Base-by-base conservation (phyloP, 2,329 filamentous ascomycete species). In the Cordyceps farinosa region DNA sequence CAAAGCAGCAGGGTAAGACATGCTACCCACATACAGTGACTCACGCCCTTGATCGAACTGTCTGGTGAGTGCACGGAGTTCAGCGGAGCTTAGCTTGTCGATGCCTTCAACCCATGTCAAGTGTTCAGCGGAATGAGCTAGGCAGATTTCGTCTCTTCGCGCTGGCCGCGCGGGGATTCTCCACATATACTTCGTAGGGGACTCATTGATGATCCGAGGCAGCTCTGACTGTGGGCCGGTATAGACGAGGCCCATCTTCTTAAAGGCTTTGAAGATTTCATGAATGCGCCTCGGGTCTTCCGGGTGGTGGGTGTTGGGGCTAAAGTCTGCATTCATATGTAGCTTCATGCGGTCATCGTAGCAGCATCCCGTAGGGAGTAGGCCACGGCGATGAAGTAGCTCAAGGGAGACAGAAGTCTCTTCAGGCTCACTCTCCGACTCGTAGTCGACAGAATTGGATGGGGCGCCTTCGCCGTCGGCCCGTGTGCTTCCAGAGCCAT, bases 341-440 rank as follows among this genome's bases (percentile, higher is more conserved):
- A 96, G 90, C 65, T 95, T 92, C 95, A 99, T 99, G 38, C 94
- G 87, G 63, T 91, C 88, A 77, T 99, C 95, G 73, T 98, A 99
- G 68, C 91, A 94, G 65, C 90, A 87, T 3, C 91, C 91, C 0
- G 90, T 93, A 0, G 89, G 85, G 1, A 91, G 79, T 32, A 85
- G 76, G 2, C 81, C 80, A 44, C 76, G 79, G 63, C 77, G 76
- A 15, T 73, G 73, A 57, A 80, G 68, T 58, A 77, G 74, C 3
- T 74, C 76, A 2, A 73, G 69, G 7, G 74, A 75, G 2, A 79
- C 70, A 10, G 76, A 72, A 17, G 76, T 75, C 3, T 75, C 74
- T 10, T 75, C 75, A 1, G 73, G 70, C 15, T 74, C 73, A 15
- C 70, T 75, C 13, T 75, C 61, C 13, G 61, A 59, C 6, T 53